phyloP scores from a whole-genome alignment of 441 rosid species.

The Aleurites moluccanus region DNA sequence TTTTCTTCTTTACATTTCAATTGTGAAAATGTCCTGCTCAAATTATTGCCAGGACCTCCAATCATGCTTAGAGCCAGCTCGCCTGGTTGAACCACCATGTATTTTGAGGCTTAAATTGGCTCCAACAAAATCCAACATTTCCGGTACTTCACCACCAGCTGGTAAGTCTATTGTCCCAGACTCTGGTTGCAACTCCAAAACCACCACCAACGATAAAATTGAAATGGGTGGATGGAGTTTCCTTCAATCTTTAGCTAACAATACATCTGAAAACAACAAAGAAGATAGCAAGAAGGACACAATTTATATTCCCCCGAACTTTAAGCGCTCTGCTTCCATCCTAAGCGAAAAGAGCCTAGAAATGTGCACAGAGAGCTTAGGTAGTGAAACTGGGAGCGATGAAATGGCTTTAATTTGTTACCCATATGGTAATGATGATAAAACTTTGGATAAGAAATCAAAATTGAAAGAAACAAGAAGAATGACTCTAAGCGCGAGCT shows the following conservation, averaged over 20 bases:
- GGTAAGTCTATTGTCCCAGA: conserved; percentile 6
- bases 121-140: conserved; percentile 28
- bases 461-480: conserved; percentile 19
- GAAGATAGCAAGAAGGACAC: conserved; percentile 19
- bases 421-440: conserved; percentile 26
- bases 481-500: conserved; percentile 32
- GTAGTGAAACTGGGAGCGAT: conserved; percentile 70
- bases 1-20: not conserved
- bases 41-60: conserved; percentile 48
- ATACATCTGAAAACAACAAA: conserved; percentile 14
- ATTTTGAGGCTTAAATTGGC: conserved; percentile 41
- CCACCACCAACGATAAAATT: conserved; percentile 14
- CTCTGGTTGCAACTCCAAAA: conserved; percentile 16
- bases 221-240: conserved; percentile 57
- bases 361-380: conserved; percentile 80
- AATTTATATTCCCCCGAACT: conserved; percentile 43
- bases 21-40: conserved; percentile 43
- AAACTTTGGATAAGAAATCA: conserved; percentile 10
- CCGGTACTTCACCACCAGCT: conserved; percentile 11
- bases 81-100: conserved; percentile 36
- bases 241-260: conserved; percentile 42
- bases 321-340: conserved; percentile 42
- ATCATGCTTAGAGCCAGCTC: conserved; percentile 47
- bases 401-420: conserved; percentile 38
- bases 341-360: conserved; percentile 67